Evolutionary conservation across 495 filamentous ascomycete genomes (phyloP), one percentile per base, ranked within the genome.

Genomic region (Penicillium paradoxum): DNA sequence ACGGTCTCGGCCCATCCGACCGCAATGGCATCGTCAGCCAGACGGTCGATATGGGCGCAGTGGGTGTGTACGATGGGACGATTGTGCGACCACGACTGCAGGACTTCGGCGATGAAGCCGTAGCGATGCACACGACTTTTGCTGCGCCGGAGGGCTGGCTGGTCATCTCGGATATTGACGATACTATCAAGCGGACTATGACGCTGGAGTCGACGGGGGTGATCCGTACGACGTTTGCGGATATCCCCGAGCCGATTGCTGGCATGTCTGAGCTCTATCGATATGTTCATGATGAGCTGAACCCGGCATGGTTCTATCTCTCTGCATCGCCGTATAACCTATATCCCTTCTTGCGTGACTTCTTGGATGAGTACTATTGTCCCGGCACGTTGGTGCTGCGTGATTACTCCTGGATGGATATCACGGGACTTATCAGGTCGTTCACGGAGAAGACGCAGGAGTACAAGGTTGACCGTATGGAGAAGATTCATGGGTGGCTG

Each of bases 311-410:
- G 80, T 96, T 93, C 70, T 97, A 97, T 70, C 81, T 97, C 44
- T 95, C 89, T 4, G 92, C 92, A 1, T 95, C 90, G 2, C 92
- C 92, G 1, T 96, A 97, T 74, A 96, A 95, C 56, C 81, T 97
- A 3, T 96, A 96, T 67, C 83, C 87, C 2, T 95, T 95, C 72
- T 81, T 97, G n/a, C 81, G 76, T 53, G 59, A 73, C 0, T 77
- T 97, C 75, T 71, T 89, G 0, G 70, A 84, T 48, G 58, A 73
- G 14, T 66, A 90, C 66, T 97, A 86, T 65, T 85, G 81, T 0
- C 81, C 78, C 1, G 92, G 92, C 18, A 89, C 90, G 24, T 71
- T 95, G 49, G 79, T 96, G 15, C 80, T 97, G 15, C 85, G 92
- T 30, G 90, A 96, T 53, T 83, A 87, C 21, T 86, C 80, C n/a